Evolutionary conservation across 1,139 yeast genomes (phyloP), one percentile per base, ranked within the genome.

Genomic region (Geotrichum citri-aurantii): DNA sequence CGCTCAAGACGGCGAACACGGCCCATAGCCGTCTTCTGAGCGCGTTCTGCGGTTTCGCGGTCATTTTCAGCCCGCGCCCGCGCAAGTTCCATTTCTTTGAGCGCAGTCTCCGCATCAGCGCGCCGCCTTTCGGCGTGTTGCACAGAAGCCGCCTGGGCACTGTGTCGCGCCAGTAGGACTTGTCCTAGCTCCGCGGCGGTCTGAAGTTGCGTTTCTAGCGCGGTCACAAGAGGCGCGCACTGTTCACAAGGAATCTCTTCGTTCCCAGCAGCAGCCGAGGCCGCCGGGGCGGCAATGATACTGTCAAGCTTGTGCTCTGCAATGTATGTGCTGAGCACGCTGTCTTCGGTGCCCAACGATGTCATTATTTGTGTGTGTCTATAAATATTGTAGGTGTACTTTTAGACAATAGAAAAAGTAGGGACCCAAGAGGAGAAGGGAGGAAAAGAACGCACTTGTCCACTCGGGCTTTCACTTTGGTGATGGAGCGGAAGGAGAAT

Each of bases 161-260:
- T 63, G 48, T 67, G 65, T 26, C 66, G 58, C 23, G 48, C 53
- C 37, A 68, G 57, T 27, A 68, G 61, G 3, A 67, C 69, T 53
- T 66, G 67, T 17, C 71, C 71, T 1, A 67, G 65, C 55, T 66
- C 68, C 6, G 69, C 71, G 14, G 70, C 68, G 1, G 63, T 61
- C 29, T 57, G 62, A 23, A 68, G 65, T 48, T 67, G 69, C 21
- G 50, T 56, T 53, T 66, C 65, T 8, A 68, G 63, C 26, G 62
- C 57, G 8, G 55, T 54, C 19, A 66, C 40, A 11, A 12, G n/a
- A n/a, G 55, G 55, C 12, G 46, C 26, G 19, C 55, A 52, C 5
- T n/a, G 17, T 2, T 44, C 24, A 19, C 55, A 52, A 8, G 26
- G 27, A n/a, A n/a, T 2, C n/a, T 52, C 27, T 5, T 17, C 7